Evolutionary conservation across 225 moss, liverwort and hornwort species (phyloP), one percentile per base, ranked within the genome.

Genomic region (Polytrichum formosum): DNA sequence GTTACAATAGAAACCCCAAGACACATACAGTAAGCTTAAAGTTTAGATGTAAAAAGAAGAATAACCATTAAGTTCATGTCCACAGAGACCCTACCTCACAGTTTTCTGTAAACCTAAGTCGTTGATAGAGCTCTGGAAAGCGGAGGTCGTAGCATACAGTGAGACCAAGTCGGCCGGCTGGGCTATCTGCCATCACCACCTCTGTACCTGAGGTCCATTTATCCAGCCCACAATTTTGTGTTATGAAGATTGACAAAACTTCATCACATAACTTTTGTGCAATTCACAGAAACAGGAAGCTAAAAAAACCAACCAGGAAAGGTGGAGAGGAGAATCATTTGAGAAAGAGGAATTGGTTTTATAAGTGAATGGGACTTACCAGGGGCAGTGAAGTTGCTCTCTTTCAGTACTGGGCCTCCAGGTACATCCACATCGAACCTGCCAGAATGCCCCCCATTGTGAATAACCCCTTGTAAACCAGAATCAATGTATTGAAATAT

Each of bases 111-210:
- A 90, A 98, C 72, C 94, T 80, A 21, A 98, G 88, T 25, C 88
- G 78, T 79, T 98, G 94, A 70, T 88, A 98, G 6, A 98, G 76
- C 82, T 94, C 97, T 75, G 97, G 94, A 78, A 98, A 98, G 62
- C 97, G 89, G 65, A 98, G 87, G 74, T 98, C 94, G 59, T 98
- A 98, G 90, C 97, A 94, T 21, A 92, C 85, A 30, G 94, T 98
- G 65, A 98, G 65, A 55, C 97, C 97, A 64, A 98, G 66, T 67
- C 83, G 84, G 68, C 97, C 97, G 69, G 89, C 79, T 62, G 97
- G 94, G 75, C 91, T 94, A 74, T 98, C 90, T 20, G 72, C 87
- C 22, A 80, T 86, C 63, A 82, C 87, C 20, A 97, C 82, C 71
- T 92, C 83, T 59, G 83, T 75, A 61, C 92, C 92, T 92, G 83